These are phyloP conservation scores for Pyrenula massariospora DNA, from an alignment of 495 filamentous ascomycete genomes.

Conservation along the genomic window DNA sequence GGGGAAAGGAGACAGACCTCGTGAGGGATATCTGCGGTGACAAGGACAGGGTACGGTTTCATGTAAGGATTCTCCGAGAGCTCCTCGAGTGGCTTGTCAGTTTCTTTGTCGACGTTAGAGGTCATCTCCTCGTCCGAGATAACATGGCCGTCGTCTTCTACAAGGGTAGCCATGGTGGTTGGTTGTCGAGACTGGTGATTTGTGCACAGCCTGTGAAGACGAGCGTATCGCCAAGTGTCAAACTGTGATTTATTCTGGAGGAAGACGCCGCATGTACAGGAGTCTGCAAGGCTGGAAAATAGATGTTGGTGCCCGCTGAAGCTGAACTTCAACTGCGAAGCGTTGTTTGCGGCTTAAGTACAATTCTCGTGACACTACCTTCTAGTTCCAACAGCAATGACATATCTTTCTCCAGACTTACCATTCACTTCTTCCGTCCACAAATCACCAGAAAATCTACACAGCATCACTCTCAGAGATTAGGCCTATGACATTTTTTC, in stretches of 20 bases:
- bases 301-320: too few relatives aligned
- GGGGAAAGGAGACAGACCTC: neutral
- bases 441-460: too few relatives aligned
- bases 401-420: neutral
- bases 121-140: neutral
- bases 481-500: neutral
- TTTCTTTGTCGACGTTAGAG: neutral
- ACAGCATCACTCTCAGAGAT: too few relatives aligned
- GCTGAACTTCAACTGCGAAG: too few relatives aligned
- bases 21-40: neutral
- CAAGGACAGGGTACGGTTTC: neutral
- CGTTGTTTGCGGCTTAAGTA: too few relatives aligned
- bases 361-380: too few relatives aligned
- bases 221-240: too few relatives aligned
- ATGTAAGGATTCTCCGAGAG: neutral
- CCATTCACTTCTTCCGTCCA: neutral
- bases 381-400: neutral
- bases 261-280: too few relatives aligned
- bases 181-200: neutral
- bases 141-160: neutral
- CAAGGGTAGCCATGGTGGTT: neutral
- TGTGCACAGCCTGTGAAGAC: too few relatives aligned
- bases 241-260: too few relatives aligned
- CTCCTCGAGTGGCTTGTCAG: neutral
- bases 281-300: too few relatives aligned